A percentile compares a stretch with the other conserved stretches of the same genome.
Conservation (phyloP, 371 early-diverging fungal species). For the Blastocladiella emersonii region DNA sequence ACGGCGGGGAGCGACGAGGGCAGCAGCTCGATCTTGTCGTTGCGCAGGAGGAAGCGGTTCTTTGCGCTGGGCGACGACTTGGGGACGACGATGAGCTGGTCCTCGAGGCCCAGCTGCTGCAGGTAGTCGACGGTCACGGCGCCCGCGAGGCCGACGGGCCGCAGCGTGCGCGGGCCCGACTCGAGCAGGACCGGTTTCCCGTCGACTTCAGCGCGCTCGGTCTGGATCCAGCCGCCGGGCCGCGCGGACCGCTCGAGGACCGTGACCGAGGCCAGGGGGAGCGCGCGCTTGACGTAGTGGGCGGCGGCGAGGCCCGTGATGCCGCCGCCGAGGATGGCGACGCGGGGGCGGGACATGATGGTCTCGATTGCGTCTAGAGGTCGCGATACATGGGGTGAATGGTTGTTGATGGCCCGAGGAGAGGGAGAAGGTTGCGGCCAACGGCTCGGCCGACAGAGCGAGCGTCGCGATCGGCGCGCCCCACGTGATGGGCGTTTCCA, state of each 20-base stretch:
- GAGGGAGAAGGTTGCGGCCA: too few species aligned
- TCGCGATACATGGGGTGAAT: too few species aligned
- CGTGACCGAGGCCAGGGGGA: conserved; percentile 36
- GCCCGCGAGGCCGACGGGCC: conserved; percentile 60
- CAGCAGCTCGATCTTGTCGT: conserved; percentile 45
- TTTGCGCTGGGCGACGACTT: conserved; percentile 55
- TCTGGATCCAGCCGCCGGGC: conserved; percentile 77
- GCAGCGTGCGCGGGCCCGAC: conserved; percentile 72
- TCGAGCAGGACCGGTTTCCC: conserved; percentile 49
- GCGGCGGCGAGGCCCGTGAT: conserved; percentile 80
- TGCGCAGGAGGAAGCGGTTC: conserved; percentile 66
- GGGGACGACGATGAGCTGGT: conserved; percentile 40
- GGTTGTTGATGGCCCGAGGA: too few species aligned
- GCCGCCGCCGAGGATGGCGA: conserved; percentile 81
- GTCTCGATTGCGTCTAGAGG: too few species aligned
- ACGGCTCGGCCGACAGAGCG: too few species aligned
- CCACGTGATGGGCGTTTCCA: too few species aligned
- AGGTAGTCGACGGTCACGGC: conserved; percentile 65
- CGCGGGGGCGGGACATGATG: neutral
- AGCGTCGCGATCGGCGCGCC: too few species aligned
- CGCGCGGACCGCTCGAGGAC: conserved; percentile 59
- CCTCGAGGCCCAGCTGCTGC: conserved; percentile 25
- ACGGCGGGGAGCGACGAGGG: neutral
- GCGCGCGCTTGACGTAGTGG: conserved; percentile 52
- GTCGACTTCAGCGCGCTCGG: conserved; percentile 33